Conservation (phyloP, 78 protist species). For the Dictyostelium capitatum region DNA sequence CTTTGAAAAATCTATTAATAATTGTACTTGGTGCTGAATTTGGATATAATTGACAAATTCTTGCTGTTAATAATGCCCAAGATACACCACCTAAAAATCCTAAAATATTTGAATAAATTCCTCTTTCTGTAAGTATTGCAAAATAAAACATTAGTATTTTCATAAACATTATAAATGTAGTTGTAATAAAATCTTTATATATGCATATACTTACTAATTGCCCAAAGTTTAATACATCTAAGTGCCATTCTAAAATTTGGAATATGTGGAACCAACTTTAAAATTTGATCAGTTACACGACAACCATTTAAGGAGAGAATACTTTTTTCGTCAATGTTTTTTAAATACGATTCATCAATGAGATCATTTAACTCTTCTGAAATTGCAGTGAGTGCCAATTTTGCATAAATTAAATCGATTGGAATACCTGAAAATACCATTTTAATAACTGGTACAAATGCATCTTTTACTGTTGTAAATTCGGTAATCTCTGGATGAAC, state of each 20-base stretch:
- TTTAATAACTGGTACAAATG: slow-evolving; percentile 96
- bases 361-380: slow-evolving; percentile 89
- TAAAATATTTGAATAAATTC: slow-evolving; percentile 93
- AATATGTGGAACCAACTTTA: slow-evolving; percentile 93
- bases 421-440: slow-evolving; percentile 89
- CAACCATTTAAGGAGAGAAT: slow-evolving; percentile 88
- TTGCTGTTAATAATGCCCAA: slow-evolving; percentile 97
- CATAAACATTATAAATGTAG: not conserved
- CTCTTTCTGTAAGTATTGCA: slow-evolving; percentile 79
- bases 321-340: slow-evolving; percentile 83
- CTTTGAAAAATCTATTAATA: slow-evolving; percentile 92
- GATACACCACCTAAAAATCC: slow-evolving; percentile 98
- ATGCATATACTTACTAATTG: slow-evolving; percentile 68
- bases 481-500: slow-evolving; percentile 83
- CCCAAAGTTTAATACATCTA: slow-evolving; percentile 97
- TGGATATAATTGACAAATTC: slow-evolving; percentile 97
- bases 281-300: slow-evolving; percentile 95
- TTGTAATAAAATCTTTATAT: not conserved
- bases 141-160: too few relatives aligned
- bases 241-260: slow-evolving; percentile 92
- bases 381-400: slow-evolving; percentile 67
- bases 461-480: slow-evolving; percentile 91
- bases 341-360: slow-evolving; percentile 64
- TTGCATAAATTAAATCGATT: slow-evolving; percentile 97
- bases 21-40: slow-evolving; percentile 90